phyloP scores from a whole-genome alignment of 2,329 filamentous ascomycete genomes.

The Ascochyta fabae region DNA sequence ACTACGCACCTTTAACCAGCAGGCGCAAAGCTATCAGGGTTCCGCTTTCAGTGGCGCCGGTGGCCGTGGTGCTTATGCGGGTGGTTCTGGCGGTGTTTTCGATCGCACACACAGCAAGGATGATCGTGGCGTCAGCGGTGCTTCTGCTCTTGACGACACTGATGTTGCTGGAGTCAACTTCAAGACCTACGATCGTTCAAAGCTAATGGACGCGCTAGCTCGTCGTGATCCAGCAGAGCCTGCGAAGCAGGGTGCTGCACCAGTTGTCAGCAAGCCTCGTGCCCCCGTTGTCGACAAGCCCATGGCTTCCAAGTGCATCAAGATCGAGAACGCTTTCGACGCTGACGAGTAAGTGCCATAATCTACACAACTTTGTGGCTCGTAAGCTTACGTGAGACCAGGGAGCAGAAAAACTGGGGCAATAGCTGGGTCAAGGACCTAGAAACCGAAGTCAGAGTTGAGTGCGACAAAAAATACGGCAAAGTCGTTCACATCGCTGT shows the following conservation, averaged over 20 bases:
- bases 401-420: slow-evolving; percentile 37
- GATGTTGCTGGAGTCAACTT: slow-evolving; percentile 99
- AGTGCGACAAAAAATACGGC: slow-evolving; percentile 95
- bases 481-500: slow-evolving; percentile 96
- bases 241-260: slow-evolving; percentile 28
- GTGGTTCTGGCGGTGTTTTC: slow-evolving; percentile 74
- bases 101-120: slow-evolving; percentile 89
- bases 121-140: slow-evolving; percentile 85
- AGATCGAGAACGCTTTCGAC: slow-evolving; percentile 96
- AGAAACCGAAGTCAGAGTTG: slow-evolving; percentile 88
- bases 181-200: slow-evolving; percentile 98
- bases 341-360: slow-evolving; percentile 75
- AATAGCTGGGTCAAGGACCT: slow-evolving; percentile 83
- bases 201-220: slow-evolving; percentile 97
- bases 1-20: slow-evolving; percentile 84
- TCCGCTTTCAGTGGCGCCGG: slow-evolving; percentile 91
- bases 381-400: slow-evolving; percentile 27
- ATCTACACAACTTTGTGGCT: neutral
- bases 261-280: slow-evolving; percentile 72
- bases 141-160: slow-evolving; percentile 94
- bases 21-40: slow-evolving; percentile 72
- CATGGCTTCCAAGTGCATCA: slow-evolving; percentile 89
- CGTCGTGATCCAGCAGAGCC: slow-evolving; percentile 80
- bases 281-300: slow-evolving; percentile 79
- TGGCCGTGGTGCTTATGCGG: slow-evolving; percentile 82